Evolutionary conservation across 495 filamentous ascomycete species (phyloP), one percentile per base, ranked within the genome.

Genomic region (Penicilliopsis zonata): DNA sequence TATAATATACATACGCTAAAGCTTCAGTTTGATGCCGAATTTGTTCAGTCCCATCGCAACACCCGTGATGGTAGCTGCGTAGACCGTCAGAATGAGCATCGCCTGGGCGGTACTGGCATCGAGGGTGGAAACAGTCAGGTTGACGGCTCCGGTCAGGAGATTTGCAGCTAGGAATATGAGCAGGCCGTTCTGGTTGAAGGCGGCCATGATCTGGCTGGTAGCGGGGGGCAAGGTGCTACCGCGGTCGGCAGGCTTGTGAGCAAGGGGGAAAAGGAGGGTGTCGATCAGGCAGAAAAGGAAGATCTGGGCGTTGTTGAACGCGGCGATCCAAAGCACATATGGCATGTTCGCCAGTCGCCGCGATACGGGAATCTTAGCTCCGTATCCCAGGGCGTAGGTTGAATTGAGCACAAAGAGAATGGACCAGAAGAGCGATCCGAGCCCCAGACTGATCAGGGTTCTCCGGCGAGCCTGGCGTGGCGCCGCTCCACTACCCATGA

Each of bases 331-430:
- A 30, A 94, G 60, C 19, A 95, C 61, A 47, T 99, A 99, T 0
- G 90, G 86, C 33, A 94, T 72, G 47, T 96, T 96, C 6, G 90
- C 90, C 12, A 99, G 58, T 8, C 90, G 75, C 18, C 90, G 77
- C 3, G 90, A 96, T 4, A 95, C 84, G 2, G 61, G 61, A 13
- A 94, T 62, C 16, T 52, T 53, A 22, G 63, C 59, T 4, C 72
- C 74, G 13, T 79, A 62, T 7, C 84, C 86, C 35, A 80, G 73
- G 3, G 62, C 59, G 42, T 71, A 82, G 27, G 70, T 71, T 13
- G 78, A 82, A 9, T 72, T 67, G 30, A 81, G 45, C 15, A 67
- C 57, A 46, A 81, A 93, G 1, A 92, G 57, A 1, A 55, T 44
- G 5, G 60, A 64, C 84, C 85, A 95, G 34, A 73, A 58, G 5